Base-by-base conservation (phyloP, 352 stramenopile species). In the Phytophthora cactorum region DNA sequence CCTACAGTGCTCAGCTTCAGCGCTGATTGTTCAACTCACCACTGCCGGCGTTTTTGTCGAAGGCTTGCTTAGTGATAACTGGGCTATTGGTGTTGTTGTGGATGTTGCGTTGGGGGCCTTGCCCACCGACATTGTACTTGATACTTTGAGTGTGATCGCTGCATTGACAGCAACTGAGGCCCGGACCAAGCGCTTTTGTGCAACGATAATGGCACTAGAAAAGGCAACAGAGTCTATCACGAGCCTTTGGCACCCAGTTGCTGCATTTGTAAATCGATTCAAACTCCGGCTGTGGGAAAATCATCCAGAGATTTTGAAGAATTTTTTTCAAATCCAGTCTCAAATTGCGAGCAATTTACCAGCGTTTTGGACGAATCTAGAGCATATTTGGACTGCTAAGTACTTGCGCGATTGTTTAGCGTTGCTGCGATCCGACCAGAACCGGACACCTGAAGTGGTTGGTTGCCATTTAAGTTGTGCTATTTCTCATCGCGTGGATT, bases 261-360 rank as follows among this genome's bases (percentile, higher is more conserved):
- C 17, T 54, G 12, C 14, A 32, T 52, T 72, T 36, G 45, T 72
- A 3, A 68, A 49, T 47, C 51, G 52, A 14, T 68, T 72, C 12
- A 72, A 72, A 22, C 32, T 68, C 2, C 59, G 52, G 25, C 32
- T 72, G n/a, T 72, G 65, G 58, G 28, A 63, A 52, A 25, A 34
- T 11, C 17, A 59, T 54, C 44, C 65, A 22, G 44, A 49, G 27
- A 68, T 72, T 34, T 25, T 72, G 10, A 39, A 62, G 22, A 31
- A 34, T 5, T 63, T 72, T 51, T 72, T 72, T 31, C 36, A 38
- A 2, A 54, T 72, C 28, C 65, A 72, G 52, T 49, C 52, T 32
- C 39, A 72, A 15, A 7, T 68, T 7, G 34, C 58, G 27, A 29
- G 45, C 8, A 46, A 49, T 36, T 2, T 63, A 9, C 52, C 36